These are phyloP conservation scores for Mucor sp. DNA, from an alignment of 371 early-diverging fungal genomes.

Conservation along the genomic window DNA sequence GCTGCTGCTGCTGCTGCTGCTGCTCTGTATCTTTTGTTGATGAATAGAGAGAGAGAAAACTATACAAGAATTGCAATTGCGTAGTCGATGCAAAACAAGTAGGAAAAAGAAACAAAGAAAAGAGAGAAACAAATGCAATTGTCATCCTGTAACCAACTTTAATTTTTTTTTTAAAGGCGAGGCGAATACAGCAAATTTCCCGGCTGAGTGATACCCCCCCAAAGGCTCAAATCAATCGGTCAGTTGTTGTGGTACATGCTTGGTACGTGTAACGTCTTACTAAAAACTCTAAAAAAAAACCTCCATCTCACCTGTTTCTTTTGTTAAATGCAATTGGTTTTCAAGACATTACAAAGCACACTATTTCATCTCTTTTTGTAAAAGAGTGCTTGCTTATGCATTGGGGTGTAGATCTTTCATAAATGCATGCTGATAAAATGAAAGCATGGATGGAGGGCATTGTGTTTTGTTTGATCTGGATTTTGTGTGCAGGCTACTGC, in stretches of 20 bases:
- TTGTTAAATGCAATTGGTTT: too few relatives aligned
- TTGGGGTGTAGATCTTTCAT: too few relatives aligned
- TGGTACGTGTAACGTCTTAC: neutral
- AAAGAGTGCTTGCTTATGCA: too few relatives aligned
- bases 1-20: too few relatives aligned
- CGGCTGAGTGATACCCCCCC: neutral
- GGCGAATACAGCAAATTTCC: conserved; percentile 6
- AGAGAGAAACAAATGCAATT: neutral
- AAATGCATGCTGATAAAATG: too few relatives aligned
- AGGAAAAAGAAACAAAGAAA: neutral
- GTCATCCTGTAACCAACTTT: neutral
- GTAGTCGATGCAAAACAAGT: neutral
- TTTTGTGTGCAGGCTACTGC: too few relatives aligned
- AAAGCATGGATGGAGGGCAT: too few relatives aligned
- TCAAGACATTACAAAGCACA: too few relatives aligned
- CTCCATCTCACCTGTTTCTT: too few relatives aligned
- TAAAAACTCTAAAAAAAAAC: neutral
- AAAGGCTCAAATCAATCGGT: neutral
- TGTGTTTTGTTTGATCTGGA: too few relatives aligned
- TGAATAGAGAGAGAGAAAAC: neutral
- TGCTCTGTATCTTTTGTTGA: neutral
- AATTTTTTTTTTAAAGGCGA: neutral
- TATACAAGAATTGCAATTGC: neutral
- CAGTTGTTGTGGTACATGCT: neutral
- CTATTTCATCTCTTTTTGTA: too few relatives aligned